Evolutionary conservation across 805 yeast genomes (phyloP).

Genomic region (Priceomyces haplophilus): DNA sequence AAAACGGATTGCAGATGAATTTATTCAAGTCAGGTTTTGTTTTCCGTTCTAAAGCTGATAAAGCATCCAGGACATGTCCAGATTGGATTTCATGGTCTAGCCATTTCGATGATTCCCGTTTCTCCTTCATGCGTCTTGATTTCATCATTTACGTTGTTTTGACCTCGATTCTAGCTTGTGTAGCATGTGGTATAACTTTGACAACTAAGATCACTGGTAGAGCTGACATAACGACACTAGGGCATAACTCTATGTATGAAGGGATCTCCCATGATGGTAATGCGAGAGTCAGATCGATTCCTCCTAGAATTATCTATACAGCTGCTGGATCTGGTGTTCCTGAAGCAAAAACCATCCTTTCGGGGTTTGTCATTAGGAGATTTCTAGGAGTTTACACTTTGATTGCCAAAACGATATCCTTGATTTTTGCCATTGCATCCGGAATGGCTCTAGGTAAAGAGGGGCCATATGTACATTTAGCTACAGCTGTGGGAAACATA

Average conservation of each 20-base stretch:
- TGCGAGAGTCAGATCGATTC: background rate
- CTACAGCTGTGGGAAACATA: constrained; percentile 57
- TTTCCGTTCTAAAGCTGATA: background rate
- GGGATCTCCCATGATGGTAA: background rate
- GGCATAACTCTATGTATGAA: background rate
- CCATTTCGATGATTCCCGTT: constrained; percentile 15
- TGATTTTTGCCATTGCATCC: constrained; percentile 53
- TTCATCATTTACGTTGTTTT: constrained; percentile 33
- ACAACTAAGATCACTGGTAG: constrained; percentile 39
- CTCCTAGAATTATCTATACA: constrained; percentile 37
- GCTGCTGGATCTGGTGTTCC: constrained; percentile 63
- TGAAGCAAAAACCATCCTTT: constrained; percentile 56
- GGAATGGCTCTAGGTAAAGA: constrained; percentile 59
- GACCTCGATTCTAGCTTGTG: constrained; percentile 41
- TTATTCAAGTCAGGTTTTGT: constrained; percentile 22
- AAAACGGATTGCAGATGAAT: constrained; percentile 6
- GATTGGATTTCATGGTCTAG: constrained; percentile 48
- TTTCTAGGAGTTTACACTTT: constrained; percentile 53
- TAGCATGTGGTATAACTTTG: constrained; percentile 45
- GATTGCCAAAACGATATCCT: constrained; percentile 44
- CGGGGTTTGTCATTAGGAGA: constrained; percentile 55
- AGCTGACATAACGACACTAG: background rate
- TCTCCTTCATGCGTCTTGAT: constrained; percentile 20
- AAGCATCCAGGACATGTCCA: constrained; percentile 21
- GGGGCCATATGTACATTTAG: constrained; percentile 61